phyloP scores from a whole-genome alignment of 257 asterid species.

The Gardenia jasminoides region DNA sequence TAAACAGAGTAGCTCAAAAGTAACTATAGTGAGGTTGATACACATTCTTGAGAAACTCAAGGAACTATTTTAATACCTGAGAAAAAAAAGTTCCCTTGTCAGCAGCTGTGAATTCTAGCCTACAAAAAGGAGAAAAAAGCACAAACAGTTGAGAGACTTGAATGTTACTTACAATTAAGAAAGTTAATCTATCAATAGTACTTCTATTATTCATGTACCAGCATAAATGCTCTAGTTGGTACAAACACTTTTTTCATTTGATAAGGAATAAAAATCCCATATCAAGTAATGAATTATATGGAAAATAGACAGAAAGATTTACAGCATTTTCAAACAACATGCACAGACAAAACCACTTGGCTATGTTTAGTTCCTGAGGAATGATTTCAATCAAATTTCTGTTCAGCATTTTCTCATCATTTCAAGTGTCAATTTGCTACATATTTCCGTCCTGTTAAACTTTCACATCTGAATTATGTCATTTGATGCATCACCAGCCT shows the following conservation, averaged over 20 bases:
- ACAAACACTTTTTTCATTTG: background rate
- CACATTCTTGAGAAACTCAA: background rate
- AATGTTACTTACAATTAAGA: background rate
- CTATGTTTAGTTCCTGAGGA: background rate
- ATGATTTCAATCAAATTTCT: background rate
- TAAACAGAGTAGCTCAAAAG: background rate
- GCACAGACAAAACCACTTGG: background rate
- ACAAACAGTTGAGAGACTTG: constrained; percentile 11
- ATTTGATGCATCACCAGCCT: background rate
- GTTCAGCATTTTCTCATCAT: background rate
- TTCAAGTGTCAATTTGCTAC: background rate
- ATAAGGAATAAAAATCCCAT: background rate
- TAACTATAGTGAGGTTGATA: background rate
- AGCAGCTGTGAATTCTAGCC: constrained; percentile 77
- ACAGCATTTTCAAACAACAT: background rate
- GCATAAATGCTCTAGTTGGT: background rate
- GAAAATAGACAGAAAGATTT: background rate
- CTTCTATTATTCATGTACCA: background rate
- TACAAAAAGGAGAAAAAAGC: constrained; percentile 35
- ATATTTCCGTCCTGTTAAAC: background rate
- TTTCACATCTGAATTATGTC: background rate
- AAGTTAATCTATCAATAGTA: background rate
- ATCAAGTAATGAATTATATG: background rate
- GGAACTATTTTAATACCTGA: constrained; percentile 49
- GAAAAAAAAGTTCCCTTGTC: constrained; percentile 76